phyloP scores from a whole-genome alignment of 176 grass and related monocot genomes.

The Microstegium vimineum region DNA sequence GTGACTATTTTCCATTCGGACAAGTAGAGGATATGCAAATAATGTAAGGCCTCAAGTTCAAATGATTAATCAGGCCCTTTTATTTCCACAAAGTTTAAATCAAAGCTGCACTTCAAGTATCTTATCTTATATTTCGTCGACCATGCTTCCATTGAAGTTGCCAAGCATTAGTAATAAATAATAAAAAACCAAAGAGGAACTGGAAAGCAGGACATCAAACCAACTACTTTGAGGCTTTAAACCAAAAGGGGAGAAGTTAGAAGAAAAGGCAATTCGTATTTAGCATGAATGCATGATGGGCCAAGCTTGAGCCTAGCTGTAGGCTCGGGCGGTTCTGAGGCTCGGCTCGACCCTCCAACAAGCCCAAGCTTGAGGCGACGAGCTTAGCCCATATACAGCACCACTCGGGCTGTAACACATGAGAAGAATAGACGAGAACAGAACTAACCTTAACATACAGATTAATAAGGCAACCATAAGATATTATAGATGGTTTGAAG shows the following conservation, averaged over 20 bases:
- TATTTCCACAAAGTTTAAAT: neutral
- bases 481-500: constrained; percentile 81
- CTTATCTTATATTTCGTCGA: constrained; percentile 14
- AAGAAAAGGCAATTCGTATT: neutral
- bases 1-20: neutral
- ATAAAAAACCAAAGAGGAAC: neutral
- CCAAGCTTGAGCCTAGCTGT: neutral
- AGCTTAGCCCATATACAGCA: neutral
- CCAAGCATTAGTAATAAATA: neutral
- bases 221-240: neutral
- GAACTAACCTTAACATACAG: constrained; percentile 79
- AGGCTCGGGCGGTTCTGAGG: neutral
- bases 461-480: constrained; percentile 96
- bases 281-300: neutral
- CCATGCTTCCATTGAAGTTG: neutral
- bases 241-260: neutral
- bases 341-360: neutral
- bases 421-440: neutral
- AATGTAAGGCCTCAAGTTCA: neutral
- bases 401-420: neutral
- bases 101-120: constrained; percentile 1
- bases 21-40: neutral
- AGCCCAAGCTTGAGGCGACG: neutral
- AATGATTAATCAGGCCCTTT: neutral
- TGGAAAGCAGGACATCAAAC: neutral